Conservation (phyloP, 2,329 filamentous ascomycete genomes). For the Sclerotiophoma versabilis region DNA sequence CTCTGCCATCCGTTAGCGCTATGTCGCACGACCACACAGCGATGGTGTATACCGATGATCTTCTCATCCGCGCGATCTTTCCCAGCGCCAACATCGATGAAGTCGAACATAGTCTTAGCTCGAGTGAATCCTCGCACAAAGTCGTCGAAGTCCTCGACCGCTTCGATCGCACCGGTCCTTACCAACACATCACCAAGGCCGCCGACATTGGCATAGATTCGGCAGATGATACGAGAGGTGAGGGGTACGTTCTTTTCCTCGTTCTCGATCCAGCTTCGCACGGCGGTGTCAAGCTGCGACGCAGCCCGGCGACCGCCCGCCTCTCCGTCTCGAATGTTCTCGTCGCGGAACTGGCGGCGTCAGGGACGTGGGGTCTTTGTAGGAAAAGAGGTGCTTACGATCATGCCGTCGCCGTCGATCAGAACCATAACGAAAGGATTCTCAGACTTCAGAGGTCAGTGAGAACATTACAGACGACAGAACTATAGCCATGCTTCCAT, state of each 20-base stretch:
- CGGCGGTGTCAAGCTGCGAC: constrained; percentile 53
- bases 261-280: constrained; percentile 53
- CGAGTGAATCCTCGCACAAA: constrained; percentile 65
- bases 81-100: constrained; percentile 56
- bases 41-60: constrained; percentile 53
- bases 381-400: constrained; percentile 34
- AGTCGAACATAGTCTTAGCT: constrained; percentile 54
- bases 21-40: neutral
- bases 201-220: constrained; percentile 62
- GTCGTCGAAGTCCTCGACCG: constrained; percentile 54
- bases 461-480: neutral
- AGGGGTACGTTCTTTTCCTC: constrained; percentile 49
- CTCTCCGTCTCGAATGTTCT: constrained; percentile 59
- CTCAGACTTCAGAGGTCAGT: constrained; percentile 17
- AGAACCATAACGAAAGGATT: constrained; percentile 63
- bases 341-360: constrained; percentile 54
- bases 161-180: constrained; percentile 54
- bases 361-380: neutral
- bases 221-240: constrained; percentile 57
- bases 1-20: constrained; percentile 49
- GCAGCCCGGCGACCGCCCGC: constrained; percentile 62
- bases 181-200: constrained; percentile 58
- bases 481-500: neutral
- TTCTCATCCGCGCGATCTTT: constrained; percentile 57
- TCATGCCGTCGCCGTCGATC: constrained; percentile 63